Base-by-base conservation (phyloP, 139 green algal genomes). In the Pleodorina starrii region DNA sequence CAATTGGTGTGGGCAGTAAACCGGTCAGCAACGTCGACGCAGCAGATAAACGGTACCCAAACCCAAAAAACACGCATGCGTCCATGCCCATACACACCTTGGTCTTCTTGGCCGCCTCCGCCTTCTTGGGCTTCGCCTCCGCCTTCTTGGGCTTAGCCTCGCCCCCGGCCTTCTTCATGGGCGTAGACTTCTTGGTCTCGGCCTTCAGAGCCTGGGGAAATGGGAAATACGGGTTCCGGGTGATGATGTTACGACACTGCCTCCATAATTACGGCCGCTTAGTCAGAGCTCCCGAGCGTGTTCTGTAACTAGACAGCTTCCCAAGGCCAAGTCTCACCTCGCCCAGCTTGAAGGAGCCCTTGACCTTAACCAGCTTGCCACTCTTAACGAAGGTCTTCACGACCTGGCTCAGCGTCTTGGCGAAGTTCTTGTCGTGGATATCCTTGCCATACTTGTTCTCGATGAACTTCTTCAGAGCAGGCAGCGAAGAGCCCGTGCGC, bases 401-500 rank as follows among this genome's bases (percentile, higher is more conserved):
- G 79, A 89, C 69, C 54, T 51, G 75, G 43, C 48, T 88, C 2
- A 95, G 83, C 25, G 83, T 91, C 93, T 97, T 97, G 76, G 95
- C 90, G 78, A 91, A 98, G 74, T 85, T 76, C 74, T 81, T 88
- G 60, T 84, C 59, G 68, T 88, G 83, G 21, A 88, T 88, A 27
- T 88, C 68, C 78, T 91, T 93, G 72, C 83, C 87, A 93, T 96
- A 94, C 86, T 95, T 96, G 59, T 84, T 82, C n/a, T 90, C 92
- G 48, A 98, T 92, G 82, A 90, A 94, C 96, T 98, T 98, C 89
- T 91, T 94, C 78, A 98, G 97, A 75, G 96, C 96, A 10, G 85
- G 87, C 44, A 92, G 38, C 48, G 85, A 94, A 29, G 94, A 97
- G 69, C 96, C 96, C 32, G 80, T 93, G 38, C 95, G 91, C 89